Base-by-base conservation (phyloP, 371 early-diverging fungal genomes). In the Mucor sp. region DNA sequence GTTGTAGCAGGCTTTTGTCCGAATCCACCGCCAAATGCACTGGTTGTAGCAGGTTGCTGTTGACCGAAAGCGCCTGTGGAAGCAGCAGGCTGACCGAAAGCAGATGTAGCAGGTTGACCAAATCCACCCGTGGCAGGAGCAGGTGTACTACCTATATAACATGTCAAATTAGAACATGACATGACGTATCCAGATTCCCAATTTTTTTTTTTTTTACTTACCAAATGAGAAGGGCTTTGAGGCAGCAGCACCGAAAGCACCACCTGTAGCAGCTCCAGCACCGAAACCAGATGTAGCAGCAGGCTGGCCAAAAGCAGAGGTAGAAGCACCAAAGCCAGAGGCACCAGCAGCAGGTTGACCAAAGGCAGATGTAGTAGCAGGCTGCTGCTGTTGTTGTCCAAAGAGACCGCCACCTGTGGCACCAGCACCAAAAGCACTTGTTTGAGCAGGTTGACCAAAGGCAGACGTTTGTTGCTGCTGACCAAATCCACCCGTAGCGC, bases 271-370 rank as follows among this genome's bases (percentile, higher is more conserved):
- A 30, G 64, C 60, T 14, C 62, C 62, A 30, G 76, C 63, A 28
- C 76, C 76, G 47, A 76, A 76, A 14, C 70, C 74, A 37, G 66
- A 53, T 19, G 68, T 60, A 14, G 63, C 59, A 58, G 71, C 62
- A 23, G 70, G 50, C 23, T 83, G 86, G 30, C 87, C 87, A 74
- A 87, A 87, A 19, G 79, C 79, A 21, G 68, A 39, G 3, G 78
- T 67, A 33, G 74, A 60, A 48, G 61, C 43, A 19, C 82, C 82
- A 62, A 82, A 78, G 2, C 67, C 68, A 35, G 72, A 44, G 12
- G 68, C 53, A 8, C 71, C 63, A 33, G 69, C 66, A 32, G 69
- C 69, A 32, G 72, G 61, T 57, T 76, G 75, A 33, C 79, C 79
- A 64, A 79, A 79, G 2, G 74, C 74, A 28, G 76, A 57, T 19